Evolutionary conservation across 148 eudicot genomes (phyloP), one percentile per base, ranked within the genome.

Genomic region (Persicaria tinctoria): DNA sequence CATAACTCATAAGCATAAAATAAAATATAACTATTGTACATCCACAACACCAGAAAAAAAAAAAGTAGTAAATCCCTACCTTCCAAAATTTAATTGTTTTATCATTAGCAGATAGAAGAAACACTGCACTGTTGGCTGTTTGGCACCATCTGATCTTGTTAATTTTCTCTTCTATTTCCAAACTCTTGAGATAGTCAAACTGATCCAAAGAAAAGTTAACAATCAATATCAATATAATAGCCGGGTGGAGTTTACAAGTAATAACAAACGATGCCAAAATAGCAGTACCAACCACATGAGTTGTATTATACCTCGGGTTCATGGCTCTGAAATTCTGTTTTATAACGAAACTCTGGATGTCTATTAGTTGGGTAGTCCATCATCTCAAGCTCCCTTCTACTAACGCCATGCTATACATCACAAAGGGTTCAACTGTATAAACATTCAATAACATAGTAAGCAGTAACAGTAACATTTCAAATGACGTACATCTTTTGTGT

Each of bases 141-240:
- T 95, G 97, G 81, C 97, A 95, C 99, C 99, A 95, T 80, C 92
- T 82, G 76, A 95, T 95, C 88, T 95, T 92, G 86, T 95, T 95
- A 86, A 95, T 95, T 79, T 95, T 95, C 92, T 95, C 99, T 83
- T 95, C 99, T 76, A 95, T 95, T 81, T 95, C 99, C 92, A 95
- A 90, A 82, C 99, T 95, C 88, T 95, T 95, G 79, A 95, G 91
- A 79, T 95, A 95, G 84, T 95, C 99, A 81, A 95, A 95, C 99
- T 95, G 90, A 78, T 76, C 12, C 76, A 74, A 81, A 72, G 84
- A 47, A 57, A 72, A 59, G 6, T 41, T 71, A 44, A 70, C 17
- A 49, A 51, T 32, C 70, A 73, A 14, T 71, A 79, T 70, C 46
- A 79, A 73, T 73, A 46, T 68, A 62, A n/a, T 49, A 23, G 75